Percentiles rank a stretch among this genome's conserved stretches.
These are phyloP conservation scores for Selenicereus undatus DNA, from an alignment of 148 eudicot species.

Conservation along the genomic window DNA sequence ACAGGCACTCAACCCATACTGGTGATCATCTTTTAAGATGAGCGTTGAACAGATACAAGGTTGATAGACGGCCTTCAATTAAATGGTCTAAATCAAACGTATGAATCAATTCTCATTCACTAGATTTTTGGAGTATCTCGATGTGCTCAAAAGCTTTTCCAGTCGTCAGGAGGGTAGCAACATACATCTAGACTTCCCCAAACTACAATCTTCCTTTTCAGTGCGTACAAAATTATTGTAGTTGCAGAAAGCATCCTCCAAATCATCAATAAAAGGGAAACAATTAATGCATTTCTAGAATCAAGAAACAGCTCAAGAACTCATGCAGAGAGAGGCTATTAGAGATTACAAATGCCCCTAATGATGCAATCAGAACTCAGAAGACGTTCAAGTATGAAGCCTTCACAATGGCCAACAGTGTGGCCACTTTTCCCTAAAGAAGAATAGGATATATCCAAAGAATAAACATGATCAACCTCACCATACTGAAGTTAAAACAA, in stretches of 20 bases:
- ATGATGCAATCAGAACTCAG: not conserved
- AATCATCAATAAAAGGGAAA: not conserved
- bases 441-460: not conserved
- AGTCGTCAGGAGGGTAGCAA: not conserved
- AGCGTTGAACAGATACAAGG: not conserved
- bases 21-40: not conserved
- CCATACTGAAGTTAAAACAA: no score
- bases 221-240: not conserved
- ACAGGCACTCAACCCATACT: not conserved
- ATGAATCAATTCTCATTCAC: not conserved
- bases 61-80: not conserved
- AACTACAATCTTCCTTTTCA: not conserved
- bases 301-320: not conserved
- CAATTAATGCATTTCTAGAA: not conserved
- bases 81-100: not conserved
- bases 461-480: no score
- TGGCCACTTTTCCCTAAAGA: not conserved
- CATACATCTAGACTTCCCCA: not conserved
- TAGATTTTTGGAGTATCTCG: not conserved
- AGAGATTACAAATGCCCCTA: not conserved
- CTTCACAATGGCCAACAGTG: not conserved
- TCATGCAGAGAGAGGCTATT: not conserved
- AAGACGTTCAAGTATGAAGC: not conserved
- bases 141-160: not conserved
- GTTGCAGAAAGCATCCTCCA: not conserved